Base-by-base conservation (phyloP, 352 stramenopile species). In the Globisporangium middletonii region DNA sequence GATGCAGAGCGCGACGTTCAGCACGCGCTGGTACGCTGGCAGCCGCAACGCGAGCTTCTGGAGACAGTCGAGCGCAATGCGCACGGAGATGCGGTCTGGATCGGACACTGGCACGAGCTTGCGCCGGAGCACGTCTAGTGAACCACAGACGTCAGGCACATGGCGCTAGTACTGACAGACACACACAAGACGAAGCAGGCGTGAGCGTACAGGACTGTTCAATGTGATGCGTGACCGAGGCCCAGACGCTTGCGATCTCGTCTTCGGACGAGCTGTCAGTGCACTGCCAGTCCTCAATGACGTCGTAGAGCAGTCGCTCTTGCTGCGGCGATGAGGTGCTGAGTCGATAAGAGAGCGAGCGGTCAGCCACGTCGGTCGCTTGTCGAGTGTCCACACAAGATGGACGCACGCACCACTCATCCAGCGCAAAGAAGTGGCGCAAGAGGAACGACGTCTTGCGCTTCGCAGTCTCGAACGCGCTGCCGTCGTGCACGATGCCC, bases 371-470 rank as follows among this genome's bases (percentile, higher is more conserved):
- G 26, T 23, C n/a, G 1, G 23, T 45, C 41, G 18, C 13, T 38
- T 13, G 8, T 16, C 5, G 13, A 19, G 13, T 19, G 15, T 19
- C 53, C n/a, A 70, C n/a, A 15, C 23, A 33, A 30, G 15, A 30
- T 26, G 16, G n/a, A 4, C 5, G 13, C 11, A 67, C 48, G 18
- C 44, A 67, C 59, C 35, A 16, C 54, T 67, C 73, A 7, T 79
- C 62, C n/a, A 89, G 35, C 2, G 72, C 55, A 50, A 92, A 90
- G 55, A 87, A 92, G 50, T 92, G 79, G 4, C 76, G 68, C 28
- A 92, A 60, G 3, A 92, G 55, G 45, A 90, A 89, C 2, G 63
- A 73, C 2, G 82, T 92, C 51, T 92, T 92, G 28, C 71, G 74
- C 47, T 79, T 78, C 5, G 63, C 70, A 4, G 69, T 68, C 48